Evolutionary conservation across 2,329 filamentous ascomycete species (phyloP).

Genomic region (Colletotrichum tanaceti): DNA sequence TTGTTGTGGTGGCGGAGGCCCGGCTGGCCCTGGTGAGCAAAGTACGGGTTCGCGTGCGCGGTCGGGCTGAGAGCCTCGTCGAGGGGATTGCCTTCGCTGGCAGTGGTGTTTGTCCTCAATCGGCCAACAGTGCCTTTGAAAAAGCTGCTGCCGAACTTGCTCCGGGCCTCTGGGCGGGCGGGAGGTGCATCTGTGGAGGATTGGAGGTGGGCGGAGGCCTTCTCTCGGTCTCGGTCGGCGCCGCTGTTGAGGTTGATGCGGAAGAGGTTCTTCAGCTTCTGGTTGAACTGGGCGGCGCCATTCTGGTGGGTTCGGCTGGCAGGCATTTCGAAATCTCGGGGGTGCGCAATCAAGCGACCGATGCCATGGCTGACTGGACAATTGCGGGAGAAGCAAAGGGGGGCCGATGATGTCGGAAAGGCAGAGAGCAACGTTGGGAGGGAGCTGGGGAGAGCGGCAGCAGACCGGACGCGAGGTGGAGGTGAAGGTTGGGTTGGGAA

Average conservation of each 20-base stretch:
- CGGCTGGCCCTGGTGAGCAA: constrained; percentile 94
- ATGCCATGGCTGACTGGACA: constrained; percentile 51
- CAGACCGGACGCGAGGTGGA: constrained; percentile 17
- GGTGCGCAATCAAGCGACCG: constrained; percentile 45
- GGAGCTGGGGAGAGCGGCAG: constrained; percentile 21
- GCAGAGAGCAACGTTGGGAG: constrained; percentile 22
- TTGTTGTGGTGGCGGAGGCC: constrained; percentile 95
- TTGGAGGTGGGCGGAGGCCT: constrained; percentile 46
- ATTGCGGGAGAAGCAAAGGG: constrained; percentile 31
- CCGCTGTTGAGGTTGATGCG: constrained; percentile 68
- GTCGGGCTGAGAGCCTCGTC: constrained; percentile 93
- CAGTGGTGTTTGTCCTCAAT: constrained; percentile 88
- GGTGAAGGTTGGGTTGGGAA: constrained; percentile 21
- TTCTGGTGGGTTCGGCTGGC: constrained; percentile 63
- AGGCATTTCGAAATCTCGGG: constrained; percentile 56
- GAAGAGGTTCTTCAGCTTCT: constrained; percentile 78
- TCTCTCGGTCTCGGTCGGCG: constrained; percentile 49
- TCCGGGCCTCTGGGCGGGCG: constrained; percentile 57
- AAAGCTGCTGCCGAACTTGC: constrained; percentile 85
- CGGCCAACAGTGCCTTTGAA: constrained; percentile 87
- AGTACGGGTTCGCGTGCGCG: constrained; percentile 96
- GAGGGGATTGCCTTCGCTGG: constrained; percentile 90
- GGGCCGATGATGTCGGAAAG: constrained; percentile 34
- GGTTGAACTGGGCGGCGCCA: constrained; percentile 71
- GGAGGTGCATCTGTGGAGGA: constrained; percentile 57